Evolutionary conservation across 75 land plant species (phyloP), one percentile per base, ranked within the genome.

Genomic region (Cunninghamia lanceolata): DNA sequence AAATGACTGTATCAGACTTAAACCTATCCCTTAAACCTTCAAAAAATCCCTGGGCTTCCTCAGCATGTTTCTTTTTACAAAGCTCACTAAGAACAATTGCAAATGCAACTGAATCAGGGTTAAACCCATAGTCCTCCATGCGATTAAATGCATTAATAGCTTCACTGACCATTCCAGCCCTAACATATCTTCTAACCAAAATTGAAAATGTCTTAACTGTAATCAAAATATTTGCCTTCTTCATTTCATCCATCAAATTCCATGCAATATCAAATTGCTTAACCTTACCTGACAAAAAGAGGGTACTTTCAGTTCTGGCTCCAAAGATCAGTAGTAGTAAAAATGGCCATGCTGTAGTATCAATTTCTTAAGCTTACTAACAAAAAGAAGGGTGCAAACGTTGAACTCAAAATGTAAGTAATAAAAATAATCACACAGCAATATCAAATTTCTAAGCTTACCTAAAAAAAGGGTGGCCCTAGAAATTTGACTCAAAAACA

Each of bases 61-160:
- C 43, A 17, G 91, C 89, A 47, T 87, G 74, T 42, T 93, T 85
- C 50, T 91, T 94, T 89, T 87, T 90, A 78, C 93, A 94, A 45
- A 95, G 87, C 25, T 84, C 89, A 50, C 87, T 68, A 81, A 96
- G 86, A 66, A 95, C 88, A 13, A 85, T 38, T 10, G 95, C 88
- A 78, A 93, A 92, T 2, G 92, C 91, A 32, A 83, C 79, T 42
- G 70, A 50, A 71, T 94, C 91, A 19, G 96, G 91, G 45, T 75
- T 85, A 81, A 89, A 88, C 4, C 93, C 93, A 83, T 93, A 94
- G 15, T 96, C 94, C 56, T 89, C 91, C 98, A 98, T 96, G 16
- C 95, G 91, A 81, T 91, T 82, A 82, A 95, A 95, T 25, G 95
- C 93, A 42, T 91, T 92, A 32, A 93, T 85, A 6, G 98, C 96